Conservation (phyloP, 768 basidiomycete species). For the Austroboletus eburneus region DNA sequence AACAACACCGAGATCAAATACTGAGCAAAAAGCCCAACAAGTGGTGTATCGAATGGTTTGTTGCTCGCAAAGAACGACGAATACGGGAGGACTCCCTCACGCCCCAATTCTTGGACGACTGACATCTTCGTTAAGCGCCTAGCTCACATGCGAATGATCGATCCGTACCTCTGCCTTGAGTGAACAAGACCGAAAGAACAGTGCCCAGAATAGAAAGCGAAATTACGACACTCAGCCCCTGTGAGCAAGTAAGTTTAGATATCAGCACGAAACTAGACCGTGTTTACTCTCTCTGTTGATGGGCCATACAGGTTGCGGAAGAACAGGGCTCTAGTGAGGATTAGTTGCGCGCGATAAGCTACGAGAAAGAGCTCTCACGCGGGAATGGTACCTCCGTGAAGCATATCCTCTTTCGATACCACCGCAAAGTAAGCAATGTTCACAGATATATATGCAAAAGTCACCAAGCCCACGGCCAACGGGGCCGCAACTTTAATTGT, state of each 20-base stretch:
- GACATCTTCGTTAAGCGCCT: constrained; percentile 4
- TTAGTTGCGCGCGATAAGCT: not conserved
- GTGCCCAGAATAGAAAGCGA: constrained; percentile 65
- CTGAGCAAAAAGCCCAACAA: constrained; percentile 58
- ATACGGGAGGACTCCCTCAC: constrained; percentile 65
- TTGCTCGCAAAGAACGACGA: constrained; percentile 67
- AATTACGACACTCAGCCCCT: constrained; percentile 61
- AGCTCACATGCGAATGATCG: not conserved
- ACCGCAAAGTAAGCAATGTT: constrained; percentile 75
- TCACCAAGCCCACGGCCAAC: constrained; percentile 56
- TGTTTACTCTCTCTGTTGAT: constrained; percentile 41
- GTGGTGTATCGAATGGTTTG: constrained; percentile 65
- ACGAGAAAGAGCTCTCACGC: constrained; percentile 42
- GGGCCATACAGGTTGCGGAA: constrained; percentile 71
- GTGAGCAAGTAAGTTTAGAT: constrained; percentile 1
- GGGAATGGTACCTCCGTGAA: constrained; percentile 60
- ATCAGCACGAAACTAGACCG: not conserved
- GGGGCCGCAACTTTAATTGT: constrained; percentile 72
- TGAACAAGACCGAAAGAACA: constrained; percentile 57
- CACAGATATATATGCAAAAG: constrained; percentile 56
- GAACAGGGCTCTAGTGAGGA: constrained; percentile 51
- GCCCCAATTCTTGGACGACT: constrained; percentile 73
- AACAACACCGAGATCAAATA: constrained; percentile 56
- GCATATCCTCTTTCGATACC: constrained; percentile 65
- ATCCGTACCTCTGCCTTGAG: constrained; percentile 57